A percentile compares a stretch with the other conserved stretches of the same genome.
These are phyloP conservation scores for Cicer pinnatifidum DNA, from an alignment of 306 rosid species.

Conservation along the genomic window DNA sequence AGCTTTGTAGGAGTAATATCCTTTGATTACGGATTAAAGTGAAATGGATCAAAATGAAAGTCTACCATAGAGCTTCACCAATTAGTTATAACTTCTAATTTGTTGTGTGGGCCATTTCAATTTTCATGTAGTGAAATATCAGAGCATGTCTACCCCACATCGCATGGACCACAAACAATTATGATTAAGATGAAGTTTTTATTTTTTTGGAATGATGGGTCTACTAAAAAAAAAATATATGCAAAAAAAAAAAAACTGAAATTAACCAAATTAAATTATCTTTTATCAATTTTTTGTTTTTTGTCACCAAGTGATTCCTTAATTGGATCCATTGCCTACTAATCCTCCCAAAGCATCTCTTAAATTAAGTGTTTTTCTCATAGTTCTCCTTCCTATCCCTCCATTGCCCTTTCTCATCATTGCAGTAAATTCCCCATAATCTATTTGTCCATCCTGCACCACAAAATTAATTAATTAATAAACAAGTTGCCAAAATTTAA, in stretches of 20 bases:
- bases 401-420: slow-evolving; percentile 76
- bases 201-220: neutral
- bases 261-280: slow-evolving; percentile 32
- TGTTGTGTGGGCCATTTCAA: slow-evolving; percentile 26
- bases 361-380: slow-evolving; percentile 59
- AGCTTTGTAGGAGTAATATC: slow-evolving; percentile 2
- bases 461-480: slow-evolving; percentile 17
- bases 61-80: neutral
- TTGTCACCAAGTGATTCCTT: slow-evolving; percentile 42
- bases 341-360: slow-evolving; percentile 59
- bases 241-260: slow-evolving; percentile 28
- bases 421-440: slow-evolving; percentile 64
- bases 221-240: neutral
- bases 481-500: slow-evolving; percentile 24
- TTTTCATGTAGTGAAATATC: slow-evolving; percentile 17
- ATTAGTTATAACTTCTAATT: neutral
- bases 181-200: too few relatives aligned
- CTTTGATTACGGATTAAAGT: slow-evolving; percentile 3
- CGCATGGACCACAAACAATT: slow-evolving; percentile 18
- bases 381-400: slow-evolving; percentile 66
- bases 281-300: neutral
- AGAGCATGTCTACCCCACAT: neutral
- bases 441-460: slow-evolving; percentile 73
- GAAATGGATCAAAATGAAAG: slow-evolving; percentile 14
- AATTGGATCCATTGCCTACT: slow-evolving; percentile 47